These are phyloP conservation scores for Avena atlantica DNA, from an alignment of 176 grass and related monocot species.

Conservation along the genomic window DNA sequence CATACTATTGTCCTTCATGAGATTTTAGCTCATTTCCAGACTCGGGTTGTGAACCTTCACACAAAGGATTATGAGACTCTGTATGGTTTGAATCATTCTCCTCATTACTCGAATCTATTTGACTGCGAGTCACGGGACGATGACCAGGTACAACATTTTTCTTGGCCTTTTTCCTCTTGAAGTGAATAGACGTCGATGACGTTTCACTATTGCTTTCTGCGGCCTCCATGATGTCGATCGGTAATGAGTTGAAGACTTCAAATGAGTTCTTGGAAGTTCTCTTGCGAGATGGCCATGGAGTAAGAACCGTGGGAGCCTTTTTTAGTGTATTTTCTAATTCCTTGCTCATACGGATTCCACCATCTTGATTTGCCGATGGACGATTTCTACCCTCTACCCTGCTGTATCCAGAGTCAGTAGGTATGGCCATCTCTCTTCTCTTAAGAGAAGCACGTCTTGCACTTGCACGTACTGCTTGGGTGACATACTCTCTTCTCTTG, in stretches of 20 bases:
- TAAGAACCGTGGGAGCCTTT: neutral
- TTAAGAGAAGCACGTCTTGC: neutral
- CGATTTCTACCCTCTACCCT: neutral
- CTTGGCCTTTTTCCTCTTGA: constrained; percentile 15
- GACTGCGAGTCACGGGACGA: neutral
- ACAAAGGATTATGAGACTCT: neutral
- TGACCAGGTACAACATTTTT: neutral
- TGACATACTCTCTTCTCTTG: neutral
- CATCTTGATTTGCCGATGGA: neutral
- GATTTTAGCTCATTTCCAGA: too few relatives aligned
- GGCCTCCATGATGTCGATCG: too few relatives aligned
- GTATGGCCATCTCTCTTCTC: neutral
- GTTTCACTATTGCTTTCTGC: too few relatives aligned
- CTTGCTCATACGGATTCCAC: neutral
- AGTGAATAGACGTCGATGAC: neutral
- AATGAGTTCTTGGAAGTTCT: neutral
- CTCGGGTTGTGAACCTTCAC: too few relatives aligned
- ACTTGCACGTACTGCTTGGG: neutral
- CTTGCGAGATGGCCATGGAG: neutral
- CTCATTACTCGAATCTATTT: neutral
- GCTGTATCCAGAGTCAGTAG: neutral
- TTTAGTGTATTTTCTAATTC: neutral
- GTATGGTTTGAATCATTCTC: neutral
- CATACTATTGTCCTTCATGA: too few relatives aligned
- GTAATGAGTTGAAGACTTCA: too few relatives aligned